phyloP scores from a whole-genome alignment of 345 rosid genomes.

The Gossypium australe region DNA sequence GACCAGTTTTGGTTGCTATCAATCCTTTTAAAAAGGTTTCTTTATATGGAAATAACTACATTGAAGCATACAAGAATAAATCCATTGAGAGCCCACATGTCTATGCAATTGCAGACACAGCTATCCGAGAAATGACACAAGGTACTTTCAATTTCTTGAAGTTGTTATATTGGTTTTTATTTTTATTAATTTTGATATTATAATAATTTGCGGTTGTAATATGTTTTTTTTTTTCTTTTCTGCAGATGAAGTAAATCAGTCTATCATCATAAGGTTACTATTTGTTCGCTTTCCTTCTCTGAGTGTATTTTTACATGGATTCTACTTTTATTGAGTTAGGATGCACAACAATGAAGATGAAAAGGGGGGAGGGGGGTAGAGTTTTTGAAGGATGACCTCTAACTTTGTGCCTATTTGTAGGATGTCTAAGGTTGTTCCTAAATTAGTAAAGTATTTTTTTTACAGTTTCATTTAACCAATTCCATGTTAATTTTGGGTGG shows the following conservation, averaged over 20 bases:
- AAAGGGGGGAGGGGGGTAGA: too few relatives aligned
- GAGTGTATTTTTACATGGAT: background rate
- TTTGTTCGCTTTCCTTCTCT: background rate
- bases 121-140: constrained; percentile 94
- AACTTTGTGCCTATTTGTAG: too few relatives aligned
- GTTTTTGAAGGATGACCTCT: too few relatives aligned
- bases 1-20: constrained; percentile 91
- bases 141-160: constrained; percentile 42
- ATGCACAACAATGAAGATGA: too few relatives aligned
- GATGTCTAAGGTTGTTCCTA: too few relatives aligned
- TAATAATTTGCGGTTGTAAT: constrained; percentile 21
- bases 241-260: constrained; percentile 98
- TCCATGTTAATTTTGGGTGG: too few relatives aligned
- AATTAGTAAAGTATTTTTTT: background rate
- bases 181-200: background rate
- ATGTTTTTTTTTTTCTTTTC: constrained; percentile 18
- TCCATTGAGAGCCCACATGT: constrained; percentile 30
- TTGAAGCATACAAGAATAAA: constrained; percentile 80
- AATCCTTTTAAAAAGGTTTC: constrained; percentile 95
- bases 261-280: constrained; percentile 95
- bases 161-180: constrained; percentile 7
- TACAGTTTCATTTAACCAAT: background rate
- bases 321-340: too few relatives aligned
- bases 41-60: constrained; percentile 68
- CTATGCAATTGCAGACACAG: constrained; percentile 85